Conservation (phyloP, 2,329 filamentous ascomycete genomes). For the Nemania sp. region DNA sequence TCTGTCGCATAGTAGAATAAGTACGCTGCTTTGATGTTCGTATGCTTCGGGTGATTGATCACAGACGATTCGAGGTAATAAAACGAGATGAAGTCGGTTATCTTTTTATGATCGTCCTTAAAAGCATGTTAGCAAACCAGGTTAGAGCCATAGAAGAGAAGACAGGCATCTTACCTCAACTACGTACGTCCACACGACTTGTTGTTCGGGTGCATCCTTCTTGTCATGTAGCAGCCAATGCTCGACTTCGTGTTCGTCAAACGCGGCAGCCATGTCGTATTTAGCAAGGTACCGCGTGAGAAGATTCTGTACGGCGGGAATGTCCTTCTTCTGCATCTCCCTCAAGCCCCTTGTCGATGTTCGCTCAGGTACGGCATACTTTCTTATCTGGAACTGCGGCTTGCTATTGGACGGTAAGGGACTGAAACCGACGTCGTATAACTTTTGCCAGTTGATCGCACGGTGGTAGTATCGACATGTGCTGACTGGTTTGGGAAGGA, state of each 20-base stretch:
- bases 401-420: slow-evolving; percentile 83
- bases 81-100: slow-evolving; percentile 97
- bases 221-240: slow-evolving; percentile 86
- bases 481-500: slow-evolving; percentile 88
- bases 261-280: slow-evolving; percentile 84
- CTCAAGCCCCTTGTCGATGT: slow-evolving; percentile 78
- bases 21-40: slow-evolving; percentile 85
- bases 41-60: slow-evolving; percentile 79
- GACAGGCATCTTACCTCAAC: slow-evolving; percentile 65
- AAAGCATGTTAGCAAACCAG: slow-evolving; percentile 27
- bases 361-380: slow-evolving; percentile 78
- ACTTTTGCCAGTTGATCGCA: slow-evolving; percentile 91
- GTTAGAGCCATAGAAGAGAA: background rate
- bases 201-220: slow-evolving; percentile 63
- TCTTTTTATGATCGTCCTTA: slow-evolving; percentile 69
- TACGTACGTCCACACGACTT: slow-evolving; percentile 93
- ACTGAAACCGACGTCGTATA: slow-evolving; percentile 93
- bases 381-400: slow-evolving; percentile 80
- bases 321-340: slow-evolving; percentile 77
- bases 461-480: slow-evolving; percentile 96
- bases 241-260: slow-evolving; percentile 76
- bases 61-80: slow-evolving; percentile 93
- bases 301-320: slow-evolving; percentile 74
- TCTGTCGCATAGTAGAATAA: slow-evolving; percentile 97
- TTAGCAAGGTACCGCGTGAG: slow-evolving; percentile 77